These are phyloP conservation scores for Parietichytrium sp. DNA, from an alignment of 108 stramenopile species.

Conservation along the genomic window DNA sequence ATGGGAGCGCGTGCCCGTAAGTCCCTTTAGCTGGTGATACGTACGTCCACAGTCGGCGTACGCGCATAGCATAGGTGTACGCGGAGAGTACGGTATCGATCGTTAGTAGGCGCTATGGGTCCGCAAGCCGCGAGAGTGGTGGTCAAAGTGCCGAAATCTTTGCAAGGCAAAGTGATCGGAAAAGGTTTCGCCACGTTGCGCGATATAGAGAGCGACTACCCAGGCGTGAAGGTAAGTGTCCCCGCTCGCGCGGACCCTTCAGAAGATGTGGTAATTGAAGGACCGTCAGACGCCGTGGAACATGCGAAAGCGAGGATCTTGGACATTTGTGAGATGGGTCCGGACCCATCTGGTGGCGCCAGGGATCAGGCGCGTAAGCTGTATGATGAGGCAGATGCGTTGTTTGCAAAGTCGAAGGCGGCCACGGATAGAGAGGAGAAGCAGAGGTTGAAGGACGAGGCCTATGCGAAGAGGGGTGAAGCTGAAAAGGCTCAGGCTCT, in stretches of 20 bases:
- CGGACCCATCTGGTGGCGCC: neutral
- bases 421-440: neutral
- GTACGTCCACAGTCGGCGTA: too few species aligned
- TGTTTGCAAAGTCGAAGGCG: neutral
- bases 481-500: conserved; percentile 1
- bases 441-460: neutral
- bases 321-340: conserved; percentile 14
- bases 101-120: too few species aligned
- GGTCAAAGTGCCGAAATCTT: conserved; percentile 18
- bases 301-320: neutral
- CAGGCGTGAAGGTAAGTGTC: conserved; percentile 1
- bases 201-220: conserved; percentile 37
- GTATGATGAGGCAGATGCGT: conserved; percentile 5
- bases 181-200: neutral
- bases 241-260: neutral
- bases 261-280: conserved; percentile 17
- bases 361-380: conserved; percentile 21
- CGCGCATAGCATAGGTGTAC: too few species aligned
- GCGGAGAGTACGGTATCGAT: too few species aligned
- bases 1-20: too few species aligned
- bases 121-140: neutral
- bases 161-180: conserved; percentile 20
- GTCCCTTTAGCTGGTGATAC: too few species aligned
- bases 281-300: neutral
- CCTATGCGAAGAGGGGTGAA: neutral